Conservation (phyloP, 306 rosid genomes). For the Styphnolobium japonicum region DNA sequence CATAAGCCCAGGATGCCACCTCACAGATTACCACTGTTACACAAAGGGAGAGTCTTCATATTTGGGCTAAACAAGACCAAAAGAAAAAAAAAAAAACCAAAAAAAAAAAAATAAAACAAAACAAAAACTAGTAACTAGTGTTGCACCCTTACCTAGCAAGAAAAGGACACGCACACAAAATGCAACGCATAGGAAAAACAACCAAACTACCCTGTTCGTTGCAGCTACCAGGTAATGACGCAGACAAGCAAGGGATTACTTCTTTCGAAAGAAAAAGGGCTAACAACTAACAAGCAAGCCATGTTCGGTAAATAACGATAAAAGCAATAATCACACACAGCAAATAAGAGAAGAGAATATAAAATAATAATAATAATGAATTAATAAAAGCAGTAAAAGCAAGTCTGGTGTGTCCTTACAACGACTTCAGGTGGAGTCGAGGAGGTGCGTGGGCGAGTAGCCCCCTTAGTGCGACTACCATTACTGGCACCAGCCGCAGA, state of each 20-base stretch:
- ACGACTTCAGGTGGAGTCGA: constrained; percentile 33
- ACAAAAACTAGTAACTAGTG: constrained; percentile 4
- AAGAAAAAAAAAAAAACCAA: too few species aligned
- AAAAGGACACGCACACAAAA: constrained; percentile 29
- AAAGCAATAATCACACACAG: not conserved
- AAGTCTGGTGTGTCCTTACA: constrained; percentile 23
- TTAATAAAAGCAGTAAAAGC: not conserved
- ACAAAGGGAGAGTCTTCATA: not conserved
- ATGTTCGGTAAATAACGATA: constrained; percentile 11
- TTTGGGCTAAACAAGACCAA: too few species aligned
- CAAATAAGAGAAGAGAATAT: not conserved
- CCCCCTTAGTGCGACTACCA: constrained; percentile 31
- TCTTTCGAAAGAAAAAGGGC: not conserved
- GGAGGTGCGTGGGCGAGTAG: constrained; percentile 32
- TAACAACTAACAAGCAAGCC: constrained; percentile 10
- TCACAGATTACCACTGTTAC: not conserved
- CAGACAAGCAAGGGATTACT: constrained; percentile 4
- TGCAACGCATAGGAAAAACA: too few species aligned
- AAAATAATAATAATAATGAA: not conserved
- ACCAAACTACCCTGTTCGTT: constrained; percentile 32
- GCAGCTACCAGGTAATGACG: constrained; percentile 41
- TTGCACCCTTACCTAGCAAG: constrained; percentile 31
- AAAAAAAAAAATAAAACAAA: too few species aligned
- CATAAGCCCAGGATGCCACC: too few species aligned
- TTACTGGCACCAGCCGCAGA: constrained; percentile 10